These are phyloP conservation scores for Globisporangium middletonii DNA, from an alignment of 352 stramenopile genomes.

Conservation along the genomic window DNA sequence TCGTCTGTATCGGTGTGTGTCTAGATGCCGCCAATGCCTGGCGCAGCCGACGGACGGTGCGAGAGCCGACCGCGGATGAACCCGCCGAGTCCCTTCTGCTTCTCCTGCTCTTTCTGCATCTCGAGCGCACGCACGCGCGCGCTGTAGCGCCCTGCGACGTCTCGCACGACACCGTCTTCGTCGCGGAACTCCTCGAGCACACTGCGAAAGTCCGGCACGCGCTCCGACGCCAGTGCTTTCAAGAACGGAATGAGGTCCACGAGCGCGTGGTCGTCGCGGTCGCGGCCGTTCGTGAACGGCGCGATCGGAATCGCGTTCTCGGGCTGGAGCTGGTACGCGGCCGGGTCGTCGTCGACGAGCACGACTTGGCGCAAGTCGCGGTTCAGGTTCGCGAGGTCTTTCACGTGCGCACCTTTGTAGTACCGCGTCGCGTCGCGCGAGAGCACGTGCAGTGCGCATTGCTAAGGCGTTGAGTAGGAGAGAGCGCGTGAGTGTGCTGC, in stretches of 20 bases:
- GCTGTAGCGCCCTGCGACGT: constrained; percentile 72
- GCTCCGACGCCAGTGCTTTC: constrained; percentile 72
- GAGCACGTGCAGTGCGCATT: constrained; percentile 78
- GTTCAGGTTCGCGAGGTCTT: constrained; percentile 78
- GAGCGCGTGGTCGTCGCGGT: constrained; percentile 75
- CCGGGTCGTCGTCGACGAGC: constrained; percentile 78
- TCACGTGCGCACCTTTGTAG: constrained; percentile 77
- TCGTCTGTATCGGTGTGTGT: background rate
- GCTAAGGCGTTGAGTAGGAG: constrained; percentile 12
- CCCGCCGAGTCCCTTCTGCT: constrained; percentile 77
- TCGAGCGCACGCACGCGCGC: constrained; percentile 72
- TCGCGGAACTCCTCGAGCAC: constrained; percentile 79
- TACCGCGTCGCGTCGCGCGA: constrained; percentile 79
- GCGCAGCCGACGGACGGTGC: constrained; percentile 31
- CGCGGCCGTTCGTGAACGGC: constrained; percentile 73
- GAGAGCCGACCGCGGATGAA: constrained; percentile 75
- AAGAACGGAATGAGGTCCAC: constrained; percentile 84
- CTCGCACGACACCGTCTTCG: constrained; percentile 71
- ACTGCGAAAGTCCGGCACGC: constrained; percentile 66
- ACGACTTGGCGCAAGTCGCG: constrained; percentile 76
- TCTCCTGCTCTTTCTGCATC: constrained; percentile 75
- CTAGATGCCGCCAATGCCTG: constrained; percentile 12
- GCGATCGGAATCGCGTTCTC: constrained; percentile 79
- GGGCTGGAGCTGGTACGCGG: constrained; percentile 75
- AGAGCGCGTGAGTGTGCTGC: background rate